Evolutionary conservation across 164 flowering plant species (phyloP), one percentile per base, ranked within the genome.

Genomic region (Macadamia tetraphylla): DNA sequence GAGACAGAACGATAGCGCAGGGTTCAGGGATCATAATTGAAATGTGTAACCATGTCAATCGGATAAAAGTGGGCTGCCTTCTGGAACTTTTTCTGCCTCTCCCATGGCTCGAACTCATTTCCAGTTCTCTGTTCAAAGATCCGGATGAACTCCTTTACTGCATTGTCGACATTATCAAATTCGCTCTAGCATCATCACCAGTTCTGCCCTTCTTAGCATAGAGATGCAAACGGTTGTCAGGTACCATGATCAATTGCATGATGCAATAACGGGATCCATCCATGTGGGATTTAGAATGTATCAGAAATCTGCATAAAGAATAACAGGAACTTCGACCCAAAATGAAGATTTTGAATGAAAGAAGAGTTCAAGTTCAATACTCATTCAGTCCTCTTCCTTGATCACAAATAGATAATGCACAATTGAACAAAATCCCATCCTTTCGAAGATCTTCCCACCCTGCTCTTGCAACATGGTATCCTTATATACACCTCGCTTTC

Each of bases 51-150:
- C 87, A 90, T 86, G 71, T 90, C 98, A 31, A 89, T 69, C 0
- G 96, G 95, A 70, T 74, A 82, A 63, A 88, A 84, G 71, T 83
- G 85, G 23, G 64, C 10, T 66, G 82, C 80, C 80, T 93, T 90
- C 68, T 82, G 58, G 15, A 88, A 67, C 73, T 85, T 89, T 78
- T 90, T 90, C 78, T 89, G 91, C 58, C 84, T 82, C 58, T 87
- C 97, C 97, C 97, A 90, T 15, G 91, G 91, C 78, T 86, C 87
- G 67, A 89, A 93, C 67, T 87, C 84, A 62, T 89, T 90, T 0
- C 92, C 93, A 3, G 96, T 90, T 31, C 84, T 29, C 29, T 85
- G 93, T 74, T 92, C 81, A 68, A 93, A 90, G 8, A 83, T 76
- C 73, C 80, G 74, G 6, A 71, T 82, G 60, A 90, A 93, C 71